These are phyloP conservation scores for Ophiocordyceps camponoti-rufipedis DNA, from an alignment of 2,329 filamentous ascomycete genomes.

Conservation along the genomic window DNA sequence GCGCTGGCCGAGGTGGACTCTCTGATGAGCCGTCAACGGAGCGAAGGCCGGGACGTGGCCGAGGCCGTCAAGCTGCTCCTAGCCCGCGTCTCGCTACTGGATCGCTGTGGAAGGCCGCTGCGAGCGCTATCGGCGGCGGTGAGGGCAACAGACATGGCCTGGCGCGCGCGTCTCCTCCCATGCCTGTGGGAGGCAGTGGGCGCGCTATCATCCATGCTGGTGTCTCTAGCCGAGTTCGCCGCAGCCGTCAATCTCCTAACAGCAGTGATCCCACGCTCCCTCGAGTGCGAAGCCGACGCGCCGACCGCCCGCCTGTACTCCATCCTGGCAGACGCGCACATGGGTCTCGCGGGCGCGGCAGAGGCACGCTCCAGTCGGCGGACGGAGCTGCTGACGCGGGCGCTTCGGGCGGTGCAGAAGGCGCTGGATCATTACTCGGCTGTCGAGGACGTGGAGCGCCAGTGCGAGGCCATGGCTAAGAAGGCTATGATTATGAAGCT, in stretches of 20 bases:
- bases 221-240: conserved; percentile 51
- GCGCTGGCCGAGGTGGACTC: conserved; percentile 30
- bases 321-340: conserved; percentile 55
- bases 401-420: conserved; percentile 40
- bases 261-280: conserved; percentile 54
- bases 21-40: conserved; percentile 21
- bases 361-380: conserved; percentile 22
- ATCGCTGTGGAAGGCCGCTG: conserved; percentile 48
- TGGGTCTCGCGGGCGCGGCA: conserved; percentile 51
- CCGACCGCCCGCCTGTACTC: conserved; percentile 51
- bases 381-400: conserved; percentile 38
- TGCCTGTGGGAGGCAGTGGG: conserved; percentile 57
- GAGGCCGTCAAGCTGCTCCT: conserved; percentile 55
- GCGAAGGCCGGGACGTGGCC: conserved; percentile 34
- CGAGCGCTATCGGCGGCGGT: conserved; percentile 62
- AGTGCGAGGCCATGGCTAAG: conserved; percentile 67
- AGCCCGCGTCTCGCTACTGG: conserved; percentile 53
- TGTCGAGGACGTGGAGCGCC: conserved; percentile 45
- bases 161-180: conserved; percentile 48
- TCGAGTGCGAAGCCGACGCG: conserved; percentile 49
- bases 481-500: conserved; percentile 61
- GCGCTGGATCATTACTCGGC: conserved; percentile 46
- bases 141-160: conserved; percentile 55
- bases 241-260: conserved; percentile 46
- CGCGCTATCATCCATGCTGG: conserved; percentile 48